Evolutionary conservation across 2,329 filamentous ascomycete genomes (phyloP).

Genomic region (Akanthomyces muscarius): DNA sequence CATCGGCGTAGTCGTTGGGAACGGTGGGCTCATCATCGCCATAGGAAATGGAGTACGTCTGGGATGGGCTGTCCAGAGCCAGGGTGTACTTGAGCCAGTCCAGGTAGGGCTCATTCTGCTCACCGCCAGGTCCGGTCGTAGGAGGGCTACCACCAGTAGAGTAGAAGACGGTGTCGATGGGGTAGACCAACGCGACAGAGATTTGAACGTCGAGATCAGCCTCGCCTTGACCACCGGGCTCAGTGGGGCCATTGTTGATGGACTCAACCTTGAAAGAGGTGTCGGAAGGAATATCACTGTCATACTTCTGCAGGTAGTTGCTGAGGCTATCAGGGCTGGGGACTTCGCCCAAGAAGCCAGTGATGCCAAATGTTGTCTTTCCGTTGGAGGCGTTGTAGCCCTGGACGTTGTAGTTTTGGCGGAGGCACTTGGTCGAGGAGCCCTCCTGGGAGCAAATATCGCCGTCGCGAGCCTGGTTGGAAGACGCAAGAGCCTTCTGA

Average conservation of each 20-base stretch:
- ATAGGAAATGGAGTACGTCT: conserved; percentile 17
- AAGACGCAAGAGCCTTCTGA: neutral
- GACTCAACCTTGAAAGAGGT: neutral
- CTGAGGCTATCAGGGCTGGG: conserved; percentile 3
- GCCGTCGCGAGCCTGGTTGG: neutral
- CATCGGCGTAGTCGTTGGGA: conserved; percentile 11
- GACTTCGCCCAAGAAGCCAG: conserved; percentile 14
- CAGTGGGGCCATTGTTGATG: conserved; percentile 7
- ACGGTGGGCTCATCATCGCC: conserved; percentile 12
- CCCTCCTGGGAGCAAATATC: neutral
- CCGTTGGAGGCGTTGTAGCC: conserved; percentile 4
- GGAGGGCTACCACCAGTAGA: conserved; percentile 12
- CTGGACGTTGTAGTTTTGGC: conserved; percentile 15
- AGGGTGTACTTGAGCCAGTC: conserved; percentile 17
- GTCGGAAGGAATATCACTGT: conserved; percentile 7
- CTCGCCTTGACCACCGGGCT: conserved; percentile 7
- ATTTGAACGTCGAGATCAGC: conserved; percentile 17
- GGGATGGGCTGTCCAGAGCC: conserved; percentile 8
- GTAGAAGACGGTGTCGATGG: conserved; percentile 13
- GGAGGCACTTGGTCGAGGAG: conserved; percentile 12
- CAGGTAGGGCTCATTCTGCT: conserved; percentile 16
- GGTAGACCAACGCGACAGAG: conserved; percentile 13
- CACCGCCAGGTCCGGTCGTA: neutral
- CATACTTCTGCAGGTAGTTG: conserved; percentile 11
- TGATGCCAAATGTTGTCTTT: conserved; percentile 7